A percentile compares a stretch with the other conserved stretches of the same genome.
Conservation (phyloP, 352 stramenopile genomes). For the Phytophthora europaea region DNA sequence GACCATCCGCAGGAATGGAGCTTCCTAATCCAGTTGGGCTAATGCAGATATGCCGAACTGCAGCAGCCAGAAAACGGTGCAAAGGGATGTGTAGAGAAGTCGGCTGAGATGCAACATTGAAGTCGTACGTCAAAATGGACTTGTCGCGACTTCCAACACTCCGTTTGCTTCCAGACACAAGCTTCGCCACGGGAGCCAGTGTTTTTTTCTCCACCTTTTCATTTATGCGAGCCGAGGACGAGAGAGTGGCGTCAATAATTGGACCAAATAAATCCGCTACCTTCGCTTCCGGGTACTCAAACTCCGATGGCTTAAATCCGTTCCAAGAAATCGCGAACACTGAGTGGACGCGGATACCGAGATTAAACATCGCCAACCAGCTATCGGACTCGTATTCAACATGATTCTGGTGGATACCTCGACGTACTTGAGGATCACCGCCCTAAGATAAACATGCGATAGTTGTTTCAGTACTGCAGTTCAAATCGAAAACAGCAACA, state of each 20-base stretch:
- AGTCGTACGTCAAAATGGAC: slow-evolving; percentile 61
- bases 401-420: slow-evolving; percentile 78
- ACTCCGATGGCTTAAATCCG: slow-evolving; percentile 56
- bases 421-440: slow-evolving; percentile 76
- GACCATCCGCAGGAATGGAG: slow-evolving; percentile 51
- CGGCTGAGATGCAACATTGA: slow-evolving; percentile 67
- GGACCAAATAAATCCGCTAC: slow-evolving; percentile 61
- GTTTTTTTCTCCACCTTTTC: slow-evolving; percentile 62
- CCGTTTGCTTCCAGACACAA: slow-evolving; percentile 33
- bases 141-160: slow-evolving; percentile 25
- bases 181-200: slow-evolving; percentile 45
- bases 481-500: not conserved
- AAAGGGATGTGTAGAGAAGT: slow-evolving; percentile 86
- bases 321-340: slow-evolving; percentile 86
- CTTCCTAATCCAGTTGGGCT: slow-evolving; percentile 63
- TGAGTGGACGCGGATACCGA: slow-evolving; percentile 89
- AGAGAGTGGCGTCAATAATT: slow-evolving; percentile 55
- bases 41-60: slow-evolving; percentile 75
- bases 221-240: slow-evolving; percentile 61
- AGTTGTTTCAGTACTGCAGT: slow-evolving; percentile 10
- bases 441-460: slow-evolving; percentile 49
- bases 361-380: slow-evolving; percentile 91
- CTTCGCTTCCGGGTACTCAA: slow-evolving; percentile 38
- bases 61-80: slow-evolving; percentile 82
- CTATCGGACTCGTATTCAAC: slow-evolving; percentile 92